phyloP scores from a whole-genome alignment of 345 rosid species.

The Salix caprea region DNA sequence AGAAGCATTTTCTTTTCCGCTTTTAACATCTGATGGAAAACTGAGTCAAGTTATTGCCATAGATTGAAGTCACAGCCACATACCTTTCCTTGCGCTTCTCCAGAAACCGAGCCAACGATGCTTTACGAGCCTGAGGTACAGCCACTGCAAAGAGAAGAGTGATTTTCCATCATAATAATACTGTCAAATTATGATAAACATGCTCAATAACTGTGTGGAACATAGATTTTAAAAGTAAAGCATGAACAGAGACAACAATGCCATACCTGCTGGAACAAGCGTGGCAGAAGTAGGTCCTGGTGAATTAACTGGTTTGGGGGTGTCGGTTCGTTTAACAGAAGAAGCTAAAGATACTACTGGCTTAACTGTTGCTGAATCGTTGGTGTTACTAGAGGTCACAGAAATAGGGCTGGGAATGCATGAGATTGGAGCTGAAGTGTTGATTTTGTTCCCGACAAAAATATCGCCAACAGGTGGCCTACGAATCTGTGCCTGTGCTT shows the following conservation, averaged over 20 bases:
- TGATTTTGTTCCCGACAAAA: conserved; percentile 1
- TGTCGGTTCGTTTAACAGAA: conserved; percentile 12
- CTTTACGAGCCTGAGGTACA: conserved; percentile 33
- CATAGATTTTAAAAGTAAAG: neutral
- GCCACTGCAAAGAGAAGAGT: conserved; percentile 25
- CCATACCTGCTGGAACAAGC: conserved; percentile 42
- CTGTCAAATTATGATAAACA: neutral
- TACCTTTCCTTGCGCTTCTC: conserved; percentile 38
- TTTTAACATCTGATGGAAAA: neutral
- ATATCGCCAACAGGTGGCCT: neutral
- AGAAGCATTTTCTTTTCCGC: neutral
- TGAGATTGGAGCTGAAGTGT: conserved; percentile 1
- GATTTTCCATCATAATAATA: neutral
- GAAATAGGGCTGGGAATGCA: conserved; percentile 23
- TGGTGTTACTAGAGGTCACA: conserved; percentile 22
- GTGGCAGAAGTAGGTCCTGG: conserved; percentile 11
- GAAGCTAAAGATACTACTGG: conserved; percentile 19
- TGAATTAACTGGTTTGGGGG: neutral
- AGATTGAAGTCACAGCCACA: neutral
- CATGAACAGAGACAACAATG: neutral
- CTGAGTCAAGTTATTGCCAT: neutral
- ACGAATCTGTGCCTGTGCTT: neutral
- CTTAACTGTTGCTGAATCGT: conserved; percentile 11
- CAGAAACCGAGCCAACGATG: conserved; percentile 28
- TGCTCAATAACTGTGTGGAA: neutral